phyloP scores from a whole-genome alignment of 129 eudicot genomes.

The Arctium lappa region DNA sequence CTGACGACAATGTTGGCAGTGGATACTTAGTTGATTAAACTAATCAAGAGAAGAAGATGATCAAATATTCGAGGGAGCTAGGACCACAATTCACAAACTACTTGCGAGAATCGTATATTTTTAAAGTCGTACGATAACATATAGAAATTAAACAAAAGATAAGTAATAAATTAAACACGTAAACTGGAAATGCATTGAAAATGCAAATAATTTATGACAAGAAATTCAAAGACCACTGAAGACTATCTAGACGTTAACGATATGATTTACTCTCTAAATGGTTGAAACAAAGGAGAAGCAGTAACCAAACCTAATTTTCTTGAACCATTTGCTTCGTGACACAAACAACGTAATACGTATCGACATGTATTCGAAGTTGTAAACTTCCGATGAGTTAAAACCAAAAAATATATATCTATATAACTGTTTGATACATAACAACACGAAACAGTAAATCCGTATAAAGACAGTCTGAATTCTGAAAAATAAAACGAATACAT shows the following conservation, averaged over 20 bases:
- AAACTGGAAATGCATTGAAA: not conserved
- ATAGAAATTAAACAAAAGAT: not conserved
- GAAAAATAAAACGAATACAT: too few relatives aligned
- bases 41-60: not conserved
- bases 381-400: not conserved
- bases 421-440: not conserved
- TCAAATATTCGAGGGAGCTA: not conserved
- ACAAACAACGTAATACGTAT: not conserved
- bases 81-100: not conserved
- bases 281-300: not conserved
- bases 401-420: not conserved
- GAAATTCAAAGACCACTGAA: not conserved
- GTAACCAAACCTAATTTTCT: not conserved
- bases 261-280: not conserved
- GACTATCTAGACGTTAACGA: not conserved
- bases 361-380: not conserved
- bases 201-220: not conserved
- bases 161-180: not conserved
- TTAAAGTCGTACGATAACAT: not conserved
- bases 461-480: too few relatives aligned
- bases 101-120: not conserved
- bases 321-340: not conserved
- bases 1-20: not conserved
- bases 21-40: not conserved
- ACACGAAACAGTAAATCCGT: not conserved